A percentile compares a stretch with the other conserved stretches of the same genome.
These are phyloP conservation scores for Aspergillus panamensis DNA, from an alignment of 495 filamentous ascomycete species.

Conservation along the genomic window DNA sequence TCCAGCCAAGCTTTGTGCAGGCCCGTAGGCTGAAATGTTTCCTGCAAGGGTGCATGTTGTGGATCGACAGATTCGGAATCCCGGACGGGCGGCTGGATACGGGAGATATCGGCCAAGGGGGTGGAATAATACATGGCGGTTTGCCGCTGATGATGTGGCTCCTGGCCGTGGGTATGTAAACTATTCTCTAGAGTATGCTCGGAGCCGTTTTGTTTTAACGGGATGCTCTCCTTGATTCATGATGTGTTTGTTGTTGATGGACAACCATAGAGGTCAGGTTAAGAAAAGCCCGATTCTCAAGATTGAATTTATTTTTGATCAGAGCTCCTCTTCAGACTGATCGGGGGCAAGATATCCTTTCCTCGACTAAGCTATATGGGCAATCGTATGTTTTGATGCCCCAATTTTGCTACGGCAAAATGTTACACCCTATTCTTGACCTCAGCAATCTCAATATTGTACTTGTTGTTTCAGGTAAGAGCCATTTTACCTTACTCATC, in stretches of 20 bases:
- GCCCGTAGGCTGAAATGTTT: background rate
- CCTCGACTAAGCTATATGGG: background rate
- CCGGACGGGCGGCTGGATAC: background rate
- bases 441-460: constrained; percentile 51
- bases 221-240: background rate
- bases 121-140: constrained; percentile 2
- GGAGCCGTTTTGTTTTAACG: background rate
- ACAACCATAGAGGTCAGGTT: background rate
- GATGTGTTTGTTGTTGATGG: background rate
- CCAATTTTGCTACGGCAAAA: constrained; percentile 13
- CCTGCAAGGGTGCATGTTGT: constrained; percentile 6
- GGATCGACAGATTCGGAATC: background rate
- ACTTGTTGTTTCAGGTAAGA: constrained; percentile 43
- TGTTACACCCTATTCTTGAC: constrained; percentile 49
- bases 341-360: no score
- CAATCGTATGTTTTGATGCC: background rate
- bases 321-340: background rate
- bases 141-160: constrained; percentile 10
- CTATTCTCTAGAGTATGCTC: background rate
- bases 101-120: constrained; percentile 9
- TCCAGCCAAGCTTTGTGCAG: background rate
- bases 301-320: background rate
- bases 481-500: background rate
- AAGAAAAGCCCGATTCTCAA: background rate
- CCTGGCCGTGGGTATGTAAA: background rate